Percentiles rank a stretch among this genome's conserved stretches.
phyloP scores from a whole-genome alignment of 2,329 filamentous ascomycete genomes.

The Fusarium ramigenum region DNA sequence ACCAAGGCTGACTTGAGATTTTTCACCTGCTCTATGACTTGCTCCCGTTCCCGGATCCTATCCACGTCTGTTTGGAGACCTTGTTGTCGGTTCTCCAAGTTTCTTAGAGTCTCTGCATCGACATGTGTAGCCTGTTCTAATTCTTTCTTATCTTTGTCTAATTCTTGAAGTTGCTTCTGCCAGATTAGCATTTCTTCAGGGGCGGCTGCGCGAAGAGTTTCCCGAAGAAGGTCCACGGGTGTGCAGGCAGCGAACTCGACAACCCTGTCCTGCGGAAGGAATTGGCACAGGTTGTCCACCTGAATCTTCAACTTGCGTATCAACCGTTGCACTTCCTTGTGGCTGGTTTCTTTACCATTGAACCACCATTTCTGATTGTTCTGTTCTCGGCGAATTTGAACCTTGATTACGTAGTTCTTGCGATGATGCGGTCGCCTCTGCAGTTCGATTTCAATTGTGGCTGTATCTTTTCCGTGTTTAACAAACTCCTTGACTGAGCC shows the following conservation, averaged over 20 bases:
- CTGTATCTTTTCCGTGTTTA: slow-evolving; percentile 83
- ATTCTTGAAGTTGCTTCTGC: slow-evolving; percentile 77
- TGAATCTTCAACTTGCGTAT: slow-evolving; percentile 84
- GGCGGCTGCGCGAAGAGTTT: slow-evolving; percentile 90
- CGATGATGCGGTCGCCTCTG: slow-evolving; percentile 68
- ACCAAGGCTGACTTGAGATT: slow-evolving; percentile 73
- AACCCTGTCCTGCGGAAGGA: slow-evolving; percentile 94
- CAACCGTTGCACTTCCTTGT: slow-evolving; percentile 73
- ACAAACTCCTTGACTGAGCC: slow-evolving; percentile 89
- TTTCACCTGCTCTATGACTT: slow-evolving; percentile 70
- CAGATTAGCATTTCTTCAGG: slow-evolving; percentile 80
- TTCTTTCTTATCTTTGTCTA: slow-evolving; percentile 74
- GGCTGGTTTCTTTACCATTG: slow-evolving; percentile 70
- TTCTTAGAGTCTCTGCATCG: slow-evolving; percentile 70
- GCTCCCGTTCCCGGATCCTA: slow-evolving; percentile 78
- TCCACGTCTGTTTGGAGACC: slow-evolving; percentile 84
- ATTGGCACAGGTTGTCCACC: slow-evolving; percentile 97
- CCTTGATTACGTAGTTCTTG: slow-evolving; percentile 76
- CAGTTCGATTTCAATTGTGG: slow-evolving; percentile 90
- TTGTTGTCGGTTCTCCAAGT: slow-evolving; percentile 76
- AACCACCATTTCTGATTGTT: slow-evolving; percentile 84
- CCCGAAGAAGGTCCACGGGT: slow-evolving; percentile 81
- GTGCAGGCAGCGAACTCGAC: slow-evolving; percentile 90
- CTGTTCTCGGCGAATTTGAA: slow-evolving; percentile 82
- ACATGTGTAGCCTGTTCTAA: slow-evolving; percentile 65